Evolutionary conservation across 2,329 filamentous ascomycete species (phyloP), one percentile per base, ranked within the genome.

Genomic region (Plectosphaerella cucumerina): DNA sequence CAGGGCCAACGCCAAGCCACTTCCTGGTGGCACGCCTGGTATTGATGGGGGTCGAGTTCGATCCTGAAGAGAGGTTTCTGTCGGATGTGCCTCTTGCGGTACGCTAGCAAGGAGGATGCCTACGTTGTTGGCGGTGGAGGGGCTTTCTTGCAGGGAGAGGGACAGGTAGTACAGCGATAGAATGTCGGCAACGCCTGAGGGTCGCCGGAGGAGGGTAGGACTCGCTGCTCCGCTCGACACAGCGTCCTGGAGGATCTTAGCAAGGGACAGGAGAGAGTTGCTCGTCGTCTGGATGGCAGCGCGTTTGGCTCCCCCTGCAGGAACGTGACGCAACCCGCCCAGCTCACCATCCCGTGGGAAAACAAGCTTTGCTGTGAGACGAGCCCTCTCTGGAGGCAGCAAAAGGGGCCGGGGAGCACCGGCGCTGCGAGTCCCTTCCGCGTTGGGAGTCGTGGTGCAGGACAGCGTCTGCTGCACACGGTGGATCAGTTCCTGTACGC

Each of bases 41-140:
- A 94, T 85, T 14, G 70, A 72, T 20, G 65, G 56, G n/a, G 63
- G 65, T 14, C 35, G 23, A 52, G 50, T 23, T 51, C 42, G 23
- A 54, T 56, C 12, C 49, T 44, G n/a, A 31, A 31, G 26, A 31
- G 8, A 10, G 8, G 26, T 8, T 31, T 31, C 26, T 31, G 26
- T 31, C 12, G 26, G 8, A 8, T 8, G 9, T 46, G 50, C 31
- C 18, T 9, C 17, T 52, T 96, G 91, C 63, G 96, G 94, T 18
- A 97, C 89, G 51, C 94, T 90, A 5, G 94, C 94, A n/a, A 99
- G 82, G 23, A 99, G 77, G 50, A 99, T 99, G 3, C 94, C 94
- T 12, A 99, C 92, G 65, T 99, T 99, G 65, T 99, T 99, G 1
- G 94, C 94, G 0, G 94, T 99, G 0, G 94, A 99, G 2, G 94